A percentile compares a stretch with the other conserved stretches of the same genome.
Evolutionary conservation across 2,329 filamentous ascomycete genomes (phyloP).

Genomic region (Fusarium udum): DNA sequence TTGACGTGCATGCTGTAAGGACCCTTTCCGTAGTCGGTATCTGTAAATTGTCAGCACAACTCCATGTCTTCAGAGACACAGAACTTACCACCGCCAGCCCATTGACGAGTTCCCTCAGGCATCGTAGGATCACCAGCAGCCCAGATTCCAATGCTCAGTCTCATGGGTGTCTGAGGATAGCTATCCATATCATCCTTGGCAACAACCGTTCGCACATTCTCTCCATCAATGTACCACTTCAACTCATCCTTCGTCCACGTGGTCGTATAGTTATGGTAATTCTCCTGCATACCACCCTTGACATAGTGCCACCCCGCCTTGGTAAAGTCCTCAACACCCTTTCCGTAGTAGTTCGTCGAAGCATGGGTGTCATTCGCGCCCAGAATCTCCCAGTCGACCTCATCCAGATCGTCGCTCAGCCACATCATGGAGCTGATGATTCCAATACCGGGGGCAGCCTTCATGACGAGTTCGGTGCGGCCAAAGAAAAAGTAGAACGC

Average conservation of each 20-base stretch:
- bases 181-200: conserved; percentile 68
- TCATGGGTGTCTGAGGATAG: conserved; percentile 82
- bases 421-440: conserved; percentile 86
- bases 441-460: conserved; percentile 77
- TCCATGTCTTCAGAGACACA: fast-evolving
- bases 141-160: conserved; percentile 73
- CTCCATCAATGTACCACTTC: conserved; percentile 76
- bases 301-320: conserved; percentile 69
- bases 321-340: conserved; percentile 71
- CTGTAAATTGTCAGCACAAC: neutral
- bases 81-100: conserved; percentile 68
- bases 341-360: conserved; percentile 82
- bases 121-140: conserved; percentile 67
- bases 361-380: conserved; percentile 71
- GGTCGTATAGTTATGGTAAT: conserved; percentile 80
- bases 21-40: conserved; percentile 70
- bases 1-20: conserved; percentile 82
- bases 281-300: conserved; percentile 63
- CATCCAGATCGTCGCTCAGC: conserved; percentile 84
- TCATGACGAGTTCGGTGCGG: conserved; percentile 79
- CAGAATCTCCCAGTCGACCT: conserved; percentile 88
- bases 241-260: conserved; percentile 75
- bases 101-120: conserved; percentile 67
- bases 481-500: conserved; percentile 90
- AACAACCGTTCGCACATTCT: conserved; percentile 69